Evolutionary conservation across 805 yeast genomes (phyloP).

Genomic region (Nematodospora valgi): DNA sequence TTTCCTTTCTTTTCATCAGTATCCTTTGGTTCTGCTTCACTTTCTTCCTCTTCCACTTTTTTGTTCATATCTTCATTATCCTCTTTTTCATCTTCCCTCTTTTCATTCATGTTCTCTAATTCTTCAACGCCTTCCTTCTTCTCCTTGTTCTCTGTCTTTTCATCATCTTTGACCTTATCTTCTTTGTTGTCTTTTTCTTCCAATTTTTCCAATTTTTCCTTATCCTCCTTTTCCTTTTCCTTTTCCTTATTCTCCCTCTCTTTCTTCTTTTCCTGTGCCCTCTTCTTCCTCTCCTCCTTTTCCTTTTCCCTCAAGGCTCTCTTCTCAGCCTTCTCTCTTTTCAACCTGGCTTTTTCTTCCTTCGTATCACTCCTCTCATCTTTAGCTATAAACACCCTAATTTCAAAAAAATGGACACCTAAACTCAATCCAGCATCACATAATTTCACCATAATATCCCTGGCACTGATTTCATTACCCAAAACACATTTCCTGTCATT

Average conservation of each 20-base stretch:
- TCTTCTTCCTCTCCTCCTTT: conserved; percentile 14
- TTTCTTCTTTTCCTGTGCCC: conserved; percentile 4
- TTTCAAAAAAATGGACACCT: conserved; percentile 83
- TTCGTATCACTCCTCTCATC: conserved; percentile 63
- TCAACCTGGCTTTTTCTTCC: conserved; percentile 7
- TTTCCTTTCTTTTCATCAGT: neutral
- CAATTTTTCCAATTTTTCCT: conserved; percentile 15
- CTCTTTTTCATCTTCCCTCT: conserved; percentile 25
- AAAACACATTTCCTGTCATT: conserved; percentile 31
- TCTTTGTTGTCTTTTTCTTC: conserved; percentile 14
- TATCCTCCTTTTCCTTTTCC: conserved; percentile 13
- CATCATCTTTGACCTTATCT: conserved; percentile 6
- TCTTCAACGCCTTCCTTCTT: too few species aligned
- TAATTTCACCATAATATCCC: conserved; percentile 86
- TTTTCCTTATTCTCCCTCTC: conserved; percentile 6
- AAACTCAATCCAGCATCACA: conserved; percentile 68
- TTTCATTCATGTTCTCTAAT: neutral
- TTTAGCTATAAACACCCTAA: conserved; percentile 76
- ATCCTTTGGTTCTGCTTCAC: neutral
- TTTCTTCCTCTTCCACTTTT: neutral
- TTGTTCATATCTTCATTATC: conserved; percentile 14
- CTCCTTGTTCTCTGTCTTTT: conserved; percentile 9
- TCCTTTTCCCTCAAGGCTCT: conserved; percentile 9
- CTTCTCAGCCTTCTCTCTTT: conserved; percentile 8
- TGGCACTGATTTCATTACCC: conserved; percentile 46